Conservation (phyloP, 495 filamentous ascomycete species). For the Hypoxylon crocopeplum region DNA sequence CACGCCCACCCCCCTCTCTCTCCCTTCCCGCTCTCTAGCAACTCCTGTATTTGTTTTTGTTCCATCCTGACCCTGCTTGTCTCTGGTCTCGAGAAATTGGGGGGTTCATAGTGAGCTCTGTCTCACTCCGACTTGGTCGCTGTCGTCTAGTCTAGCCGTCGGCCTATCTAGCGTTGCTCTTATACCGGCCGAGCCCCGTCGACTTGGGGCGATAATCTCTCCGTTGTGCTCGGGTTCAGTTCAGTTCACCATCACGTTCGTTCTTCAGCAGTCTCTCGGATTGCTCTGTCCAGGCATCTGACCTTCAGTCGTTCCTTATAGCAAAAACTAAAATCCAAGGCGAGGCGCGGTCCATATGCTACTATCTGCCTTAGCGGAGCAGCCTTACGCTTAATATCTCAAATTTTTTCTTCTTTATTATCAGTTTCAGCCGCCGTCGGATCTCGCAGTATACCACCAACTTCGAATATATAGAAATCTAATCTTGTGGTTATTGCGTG, state of each 20-base stretch:
- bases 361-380: not conserved
- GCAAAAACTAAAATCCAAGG: constrained; percentile 2
- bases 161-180: constrained; percentile 31
- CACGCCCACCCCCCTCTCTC: constrained; percentile 44
- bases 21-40: constrained; percentile 45
- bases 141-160: constrained; percentile 16
- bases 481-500: too few relatives aligned
- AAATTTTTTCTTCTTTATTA: not conserved
- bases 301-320: constrained; percentile 56
- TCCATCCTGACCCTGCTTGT: constrained; percentile 45
- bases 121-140: constrained; percentile 39
- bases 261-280: constrained; percentile 34
- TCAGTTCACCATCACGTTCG: constrained; percentile 39
- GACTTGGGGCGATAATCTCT: constrained; percentile 14
- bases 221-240: constrained; percentile 30
- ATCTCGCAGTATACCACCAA: too few relatives aligned
- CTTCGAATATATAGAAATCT: too few relatives aligned
- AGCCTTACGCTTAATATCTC: constrained; percentile 13
- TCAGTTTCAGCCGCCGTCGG: too few relatives aligned
- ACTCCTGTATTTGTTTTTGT: constrained; percentile 43
- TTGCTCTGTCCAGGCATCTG: constrained; percentile 38
- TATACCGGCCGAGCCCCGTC: constrained; percentile 39
- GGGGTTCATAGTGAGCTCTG: constrained; percentile 40
- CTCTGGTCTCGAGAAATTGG: constrained; percentile 42
- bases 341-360: not conserved